A percentile compares a stretch with the other conserved stretches of the same genome.
Conservation (phyloP, 192 early-diverging fungal species). For the Coemansia sp. region DNA sequence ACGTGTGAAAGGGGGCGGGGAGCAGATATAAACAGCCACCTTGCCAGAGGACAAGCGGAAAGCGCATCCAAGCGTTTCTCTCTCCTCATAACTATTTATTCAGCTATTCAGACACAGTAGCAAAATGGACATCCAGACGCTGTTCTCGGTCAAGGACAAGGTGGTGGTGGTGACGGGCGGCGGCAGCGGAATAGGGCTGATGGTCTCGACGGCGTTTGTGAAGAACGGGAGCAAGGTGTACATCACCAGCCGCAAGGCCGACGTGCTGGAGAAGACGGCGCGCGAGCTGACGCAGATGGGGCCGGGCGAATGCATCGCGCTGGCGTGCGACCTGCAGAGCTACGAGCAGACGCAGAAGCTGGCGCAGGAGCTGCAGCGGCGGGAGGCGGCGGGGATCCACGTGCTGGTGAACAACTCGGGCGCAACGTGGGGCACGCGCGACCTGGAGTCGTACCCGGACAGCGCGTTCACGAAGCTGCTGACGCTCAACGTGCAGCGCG, state of each 20-base stretch:
- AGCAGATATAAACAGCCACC: no score
- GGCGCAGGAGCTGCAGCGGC: conserved; percentile 56
- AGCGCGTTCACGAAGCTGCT: conserved; percentile 73
- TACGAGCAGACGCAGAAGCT: conserved; percentile 60
- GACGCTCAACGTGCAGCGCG: conserved; percentile 80
- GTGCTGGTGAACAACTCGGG: conserved; percentile 89
- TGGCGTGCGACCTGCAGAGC: conserved; percentile 73
- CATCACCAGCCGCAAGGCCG: conserved; percentile 77
- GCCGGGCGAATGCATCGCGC: conserved; percentile 69
- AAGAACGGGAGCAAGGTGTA: conserved; percentile 90
- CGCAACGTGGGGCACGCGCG: conserved; percentile 45
- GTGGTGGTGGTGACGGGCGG: conserved; percentile 82
- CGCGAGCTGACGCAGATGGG: conserved; percentile 65
- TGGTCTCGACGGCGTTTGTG: conserved; percentile 72
- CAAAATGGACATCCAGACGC: conserved; percentile 58
- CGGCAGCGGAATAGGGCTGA: conserved; percentile 57
- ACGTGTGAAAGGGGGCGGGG: no score
- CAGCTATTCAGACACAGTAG: no score
- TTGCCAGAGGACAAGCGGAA: no score
- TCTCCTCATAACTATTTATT: no score
- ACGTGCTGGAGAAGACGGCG: conserved; percentile 64
- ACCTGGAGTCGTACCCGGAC: conserved; percentile 60
- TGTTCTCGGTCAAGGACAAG: conserved; percentile 73
- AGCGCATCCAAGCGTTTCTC: neutral
- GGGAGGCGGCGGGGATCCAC: conserved; percentile 66